Evolutionary conservation across 2,329 filamentous ascomycete genomes (phyloP), one percentile per base, ranked within the genome.

Genomic region (Aspergillus melleus): DNA sequence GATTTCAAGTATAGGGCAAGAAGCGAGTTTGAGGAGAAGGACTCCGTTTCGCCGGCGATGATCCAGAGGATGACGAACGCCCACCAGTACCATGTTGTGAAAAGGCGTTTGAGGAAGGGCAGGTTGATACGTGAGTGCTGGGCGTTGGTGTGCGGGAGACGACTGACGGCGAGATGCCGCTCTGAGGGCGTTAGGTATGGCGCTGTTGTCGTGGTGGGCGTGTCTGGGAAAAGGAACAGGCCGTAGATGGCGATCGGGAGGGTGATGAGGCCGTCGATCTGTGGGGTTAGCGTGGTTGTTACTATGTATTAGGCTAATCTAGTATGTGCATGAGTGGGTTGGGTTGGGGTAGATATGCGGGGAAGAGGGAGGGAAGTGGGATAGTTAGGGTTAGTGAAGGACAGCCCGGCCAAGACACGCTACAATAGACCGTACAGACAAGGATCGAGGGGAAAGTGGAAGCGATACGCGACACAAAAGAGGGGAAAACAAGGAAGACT

Each of bases 21-120:
- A 2, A 90, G 77, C 0, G 84, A 78, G 71, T 91, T 90, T 20
- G 83, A 81, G 55, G 83, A 86, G 72, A 90, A 91, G 0, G 86
- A 89, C 70, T 92, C 89, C 0, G 86, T 88, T 69, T 90, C 87
- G 30, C 88, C 87, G 0, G 88, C 88, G 46, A 91, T 86, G 63
- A 89, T 83, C 74, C 73, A 76, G 6, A 76, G 66, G 42, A 75
- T 67, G 29, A 74, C 72, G 49, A 76, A 76, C 4, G 66, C 72
- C 62, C 74, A 77, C 68, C 72, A 75, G 58, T 75, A 72, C 73
- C 73, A 76, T 11, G 69, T 69, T 22, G 61, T 64, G 58, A 77
- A 72, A 53, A 76, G 57, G n/a, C 65, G 65, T 47, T 72, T 74
- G 36, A 68, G 61, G 47, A 76, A 74, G 1, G 61, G 53, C 4